Evolutionary conservation across 768 basidiomycete genomes (phyloP).

Genomic region (Macrocybe gigantea): DNA sequence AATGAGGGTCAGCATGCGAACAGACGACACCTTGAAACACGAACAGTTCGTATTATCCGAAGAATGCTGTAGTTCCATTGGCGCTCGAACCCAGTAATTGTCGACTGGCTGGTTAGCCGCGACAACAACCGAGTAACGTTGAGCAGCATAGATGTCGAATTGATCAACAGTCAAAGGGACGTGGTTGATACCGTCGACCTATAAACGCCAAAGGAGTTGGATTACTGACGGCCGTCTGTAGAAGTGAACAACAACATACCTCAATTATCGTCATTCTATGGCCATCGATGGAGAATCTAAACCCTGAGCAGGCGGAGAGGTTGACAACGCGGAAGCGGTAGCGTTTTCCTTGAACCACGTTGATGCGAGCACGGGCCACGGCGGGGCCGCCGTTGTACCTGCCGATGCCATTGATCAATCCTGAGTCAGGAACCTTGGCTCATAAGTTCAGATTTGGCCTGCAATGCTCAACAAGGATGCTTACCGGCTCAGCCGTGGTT

Average conservation of each 20-base stretch:
- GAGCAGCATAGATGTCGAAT: conserved; percentile 29
- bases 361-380: conserved; percentile 26
- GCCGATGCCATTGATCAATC: conserved; percentile 28
- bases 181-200: conserved; percentile 27
- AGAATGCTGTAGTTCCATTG: too few relatives aligned
- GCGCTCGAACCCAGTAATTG: too few relatives aligned
- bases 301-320: conserved; percentile 25
- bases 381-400: conserved; percentile 29
- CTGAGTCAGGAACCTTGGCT: conserved; percentile 16
- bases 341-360: conserved; percentile 24
- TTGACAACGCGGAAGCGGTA: conserved; percentile 30
- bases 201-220: conserved; percentile 14
- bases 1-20: too few relatives aligned
- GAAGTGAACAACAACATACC: conserved; percentile 9
- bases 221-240: not conserved
- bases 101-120: not conserved
- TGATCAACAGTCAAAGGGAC: conserved; percentile 38
- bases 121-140: conserved; percentile 14
- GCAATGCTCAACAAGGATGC: not conserved
- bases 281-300: conserved; percentile 38
- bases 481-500: conserved; percentile 5
- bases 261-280: conserved; percentile 46
- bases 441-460: not conserved
- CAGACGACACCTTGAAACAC: too few relatives aligned
- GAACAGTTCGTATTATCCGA: too few relatives aligned